Base-by-base conservation (phyloP, 225 moss, liverwort and hornwort genomes). In the Straminergon stramineum region DNA sequence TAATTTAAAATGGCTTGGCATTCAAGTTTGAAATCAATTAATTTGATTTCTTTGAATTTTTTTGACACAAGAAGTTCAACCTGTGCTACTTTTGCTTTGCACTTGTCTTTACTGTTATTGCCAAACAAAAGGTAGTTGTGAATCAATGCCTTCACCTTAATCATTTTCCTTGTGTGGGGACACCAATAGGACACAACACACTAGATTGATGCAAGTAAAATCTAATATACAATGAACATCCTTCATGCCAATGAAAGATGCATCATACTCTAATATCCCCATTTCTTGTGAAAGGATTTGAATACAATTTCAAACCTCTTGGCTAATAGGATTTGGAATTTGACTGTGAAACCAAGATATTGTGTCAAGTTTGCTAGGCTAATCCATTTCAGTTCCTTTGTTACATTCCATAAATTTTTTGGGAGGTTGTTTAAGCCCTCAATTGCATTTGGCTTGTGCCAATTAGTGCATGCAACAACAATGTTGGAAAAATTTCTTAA, bases 41-140 rank as follows among this genome's bases (percentile, higher is more conserved):
- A 0, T 69, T n/a, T 69, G 22, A n/a, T n/a, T n/a, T 13, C 7
- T 7, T 1, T 2, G 0, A n/a, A 23, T 4, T 22, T 68, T n/a
- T 69, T 22, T 7, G 23, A 2, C 0, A 23, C 0, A n/a, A n/a
- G 22, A n/a, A n/a, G 1, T 23, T 0, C 23, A n/a, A 22, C 1
- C 37, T 1, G 7, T 22, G 23, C 7, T 23, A 69, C 23, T 69
- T 11, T 69, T 13, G 7, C 8, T 70, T 70, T 39, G 24, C 11
- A 68, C 66, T 35, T 67, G 35, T 19, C 3, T 35, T 67, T 19
- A 67, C 2, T 1, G 1, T 35, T 35, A 66, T 37, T 3, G 2
- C 23, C 0, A 8, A 0, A 4, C 8, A 1, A 41, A 0, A 70
- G 24, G 8, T 39, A 24, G 23, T 24, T 41, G 26, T 15, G 3